These are phyloP conservation scores for Fusarium pseudograminearum DNA, from an alignment of 2,329 filamentous ascomycete species.

Conservation along the genomic window DNA sequence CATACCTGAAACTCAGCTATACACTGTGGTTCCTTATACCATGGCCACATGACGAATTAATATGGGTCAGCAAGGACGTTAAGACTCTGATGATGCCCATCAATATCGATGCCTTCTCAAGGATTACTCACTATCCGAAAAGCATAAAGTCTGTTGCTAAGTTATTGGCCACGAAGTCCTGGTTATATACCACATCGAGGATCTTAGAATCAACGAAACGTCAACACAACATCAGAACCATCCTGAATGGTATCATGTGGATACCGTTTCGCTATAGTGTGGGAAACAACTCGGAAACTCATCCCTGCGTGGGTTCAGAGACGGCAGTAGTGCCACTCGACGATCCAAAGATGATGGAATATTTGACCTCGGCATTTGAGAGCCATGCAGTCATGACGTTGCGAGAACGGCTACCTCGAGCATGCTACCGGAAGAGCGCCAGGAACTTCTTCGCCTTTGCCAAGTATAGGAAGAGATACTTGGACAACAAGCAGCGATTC, in stretches of 20 bases:
- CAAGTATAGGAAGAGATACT: neutral
- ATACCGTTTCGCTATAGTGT: neutral
- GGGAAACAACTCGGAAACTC: neutral
- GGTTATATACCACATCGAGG: neutral
- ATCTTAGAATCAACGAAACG: neutral
- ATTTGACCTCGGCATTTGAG: constrained; percentile 4
- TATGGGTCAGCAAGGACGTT: neutral
- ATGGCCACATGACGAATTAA: neutral
- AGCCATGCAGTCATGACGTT: neutral
- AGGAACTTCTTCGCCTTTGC: neutral
- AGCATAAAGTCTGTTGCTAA: neutral
- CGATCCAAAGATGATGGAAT: constrained; percentile 5
- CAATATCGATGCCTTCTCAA: neutral
- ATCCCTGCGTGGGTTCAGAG: neutral
- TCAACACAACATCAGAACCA: neutral
- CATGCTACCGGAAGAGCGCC: neutral
- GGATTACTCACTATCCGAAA: neutral
- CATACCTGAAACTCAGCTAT: neutral
- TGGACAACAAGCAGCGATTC: too few species aligned
- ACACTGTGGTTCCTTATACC: too few species aligned
- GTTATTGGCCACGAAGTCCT: neutral
- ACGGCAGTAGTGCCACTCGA: constrained; percentile 3
- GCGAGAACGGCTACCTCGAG: neutral
- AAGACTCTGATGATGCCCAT: neutral
- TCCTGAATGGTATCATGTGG: neutral